Evolutionary conservation across 2,329 filamentous ascomycete genomes (phyloP), one percentile per base, ranked within the genome.

Genomic region (Fusarium praegraminearum): DNA sequence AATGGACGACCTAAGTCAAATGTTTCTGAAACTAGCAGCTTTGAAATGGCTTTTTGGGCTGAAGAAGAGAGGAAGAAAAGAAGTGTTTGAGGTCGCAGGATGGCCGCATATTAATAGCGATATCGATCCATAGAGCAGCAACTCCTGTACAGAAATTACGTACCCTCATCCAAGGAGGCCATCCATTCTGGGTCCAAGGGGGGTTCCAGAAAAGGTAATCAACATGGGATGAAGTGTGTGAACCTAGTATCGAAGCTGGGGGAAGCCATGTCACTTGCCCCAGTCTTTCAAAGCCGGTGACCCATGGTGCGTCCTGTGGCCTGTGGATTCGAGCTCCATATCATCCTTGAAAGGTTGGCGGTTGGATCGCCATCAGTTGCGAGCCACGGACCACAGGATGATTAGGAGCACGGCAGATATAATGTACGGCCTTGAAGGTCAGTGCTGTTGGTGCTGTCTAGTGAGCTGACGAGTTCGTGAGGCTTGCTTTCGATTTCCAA

Each of bases 1-100:
- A 86, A 80, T 86, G 84, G 84, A 86, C 84, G 84, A 86, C 84
- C 84, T 83, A 84, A 81, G 83, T 86, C 84, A 86, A 81, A 65
- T 45, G 80, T 81, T 80, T 81, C 78, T 80, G 80, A 74, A 74
- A 69, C 67, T 77, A 76, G 76, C 78, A 76, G 75, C 78, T 78
- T 76, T 76, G 77, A 73, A 77, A 75, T 79, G 80, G 81, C 80
- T 83, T 78, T 76, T 79, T 70, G 78, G 78, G 83, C 82, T 85
- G 81, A 73, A 68, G 79, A 80, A 69, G 65, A 71, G 75, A 68
- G 71, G 74, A 75, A 77, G 72, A 70, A 72, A 51, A 30, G 52
- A 57, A 28, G 52, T 50, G 45, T 44, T 57, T 26, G 22, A 64
- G 65, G 66, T 64, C 53, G 74, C 79, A 81, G 78, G 80, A 78